These are phyloP conservation scores for Fusarium acutatum DNA, from an alignment of 2,329 filamentous ascomycete genomes.

Conservation along the genomic window DNA sequence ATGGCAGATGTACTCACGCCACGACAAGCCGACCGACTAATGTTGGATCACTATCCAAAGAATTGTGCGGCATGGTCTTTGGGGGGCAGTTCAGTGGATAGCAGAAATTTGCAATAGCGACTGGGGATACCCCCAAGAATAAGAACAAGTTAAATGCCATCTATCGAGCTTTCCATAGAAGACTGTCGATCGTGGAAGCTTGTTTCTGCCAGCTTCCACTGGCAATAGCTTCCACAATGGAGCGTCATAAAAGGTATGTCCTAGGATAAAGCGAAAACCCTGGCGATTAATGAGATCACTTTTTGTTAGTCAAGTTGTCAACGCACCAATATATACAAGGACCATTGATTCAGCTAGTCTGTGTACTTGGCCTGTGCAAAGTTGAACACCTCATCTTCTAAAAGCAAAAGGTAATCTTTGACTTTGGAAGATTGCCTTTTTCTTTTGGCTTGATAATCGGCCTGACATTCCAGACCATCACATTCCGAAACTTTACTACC, in stretches of 20 bases:
- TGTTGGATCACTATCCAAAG: neutral
- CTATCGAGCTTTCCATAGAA: neutral
- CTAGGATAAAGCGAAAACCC: neutral
- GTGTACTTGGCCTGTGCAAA: neutral
- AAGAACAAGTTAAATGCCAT: neutral
- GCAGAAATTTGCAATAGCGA: neutral
- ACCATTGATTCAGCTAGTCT: neutral
- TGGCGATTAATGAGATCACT: neutral
- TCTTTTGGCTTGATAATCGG: neutral
- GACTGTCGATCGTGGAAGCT: neutral
- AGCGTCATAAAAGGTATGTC: neutral
- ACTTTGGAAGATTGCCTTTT: neutral
- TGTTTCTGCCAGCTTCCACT: neutral
- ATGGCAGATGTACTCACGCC: conserved; percentile 69
- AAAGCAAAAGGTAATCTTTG: neutral
- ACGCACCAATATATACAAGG: neutral
- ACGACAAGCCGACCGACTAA: conserved; percentile 59
- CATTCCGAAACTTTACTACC: neutral
- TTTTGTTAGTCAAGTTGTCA: neutral
- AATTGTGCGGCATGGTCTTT: neutral
- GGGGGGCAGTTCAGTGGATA: neutral
- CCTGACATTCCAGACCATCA: conserved; percentile 11
- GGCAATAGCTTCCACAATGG: neutral
- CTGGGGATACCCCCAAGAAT: neutral
- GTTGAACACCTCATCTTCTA: neutral